Percentiles rank a stretch among this genome's conserved stretches.
Conservation (phyloP, 2,329 filamentous ascomycete genomes). For the Calonectria hawksworthii region DNA sequence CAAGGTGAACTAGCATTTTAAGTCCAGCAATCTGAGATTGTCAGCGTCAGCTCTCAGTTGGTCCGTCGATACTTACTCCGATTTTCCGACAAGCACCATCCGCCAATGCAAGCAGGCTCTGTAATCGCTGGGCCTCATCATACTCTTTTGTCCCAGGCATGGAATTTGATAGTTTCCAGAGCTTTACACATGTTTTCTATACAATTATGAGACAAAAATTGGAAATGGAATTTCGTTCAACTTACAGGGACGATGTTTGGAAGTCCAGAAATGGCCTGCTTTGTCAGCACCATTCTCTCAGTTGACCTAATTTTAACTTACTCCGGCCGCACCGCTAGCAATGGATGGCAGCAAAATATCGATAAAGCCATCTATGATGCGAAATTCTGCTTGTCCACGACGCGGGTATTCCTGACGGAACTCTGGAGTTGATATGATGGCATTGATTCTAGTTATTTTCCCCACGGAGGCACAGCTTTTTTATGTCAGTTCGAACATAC, state of each 20-base stretch:
- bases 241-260: background rate
- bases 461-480: background rate
- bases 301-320: background rate
- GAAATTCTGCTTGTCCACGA: background rate
- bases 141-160: background rate
- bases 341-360: background rate
- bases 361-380: background rate
- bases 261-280: background rate
- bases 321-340: background rate
- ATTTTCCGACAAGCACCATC: background rate
- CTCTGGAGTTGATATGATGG: background rate
- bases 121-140: background rate
- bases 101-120: background rate
- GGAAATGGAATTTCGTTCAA: background rate
- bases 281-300: background rate
- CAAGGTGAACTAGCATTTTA: background rate
- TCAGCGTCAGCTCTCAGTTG: too few relatives aligned
- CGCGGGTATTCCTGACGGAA: background rate
- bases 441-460: background rate
- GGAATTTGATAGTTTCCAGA: background rate
- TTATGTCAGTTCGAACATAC: background rate
- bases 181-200: background rate
- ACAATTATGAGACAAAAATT: background rate
- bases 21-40: too few relatives aligned
- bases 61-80: background rate